Conservation (phyloP, 345 rosid species). For the Salix exigua region DNA sequence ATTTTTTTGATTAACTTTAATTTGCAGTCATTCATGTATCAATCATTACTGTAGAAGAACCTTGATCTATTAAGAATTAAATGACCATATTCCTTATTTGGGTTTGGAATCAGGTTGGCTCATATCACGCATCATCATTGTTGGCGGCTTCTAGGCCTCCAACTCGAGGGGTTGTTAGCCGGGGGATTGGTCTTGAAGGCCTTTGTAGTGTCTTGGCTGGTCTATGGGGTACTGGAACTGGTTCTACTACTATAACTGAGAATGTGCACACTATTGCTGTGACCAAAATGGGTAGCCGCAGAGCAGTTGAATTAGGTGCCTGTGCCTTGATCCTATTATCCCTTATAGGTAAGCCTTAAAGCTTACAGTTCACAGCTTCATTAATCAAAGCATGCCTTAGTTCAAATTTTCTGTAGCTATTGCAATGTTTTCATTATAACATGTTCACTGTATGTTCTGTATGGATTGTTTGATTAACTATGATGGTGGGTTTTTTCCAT, state of each 20-base stretch:
- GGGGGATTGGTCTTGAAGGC: conserved; percentile 97
- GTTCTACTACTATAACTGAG: conserved; percentile 89
- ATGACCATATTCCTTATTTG: conserved; percentile 6
- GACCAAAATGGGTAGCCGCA: conserved; percentile 98
- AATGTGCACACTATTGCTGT: conserved; percentile 98
- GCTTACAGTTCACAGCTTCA: not conserved
- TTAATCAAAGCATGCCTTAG: not conserved
- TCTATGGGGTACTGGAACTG: conserved; percentile 97
- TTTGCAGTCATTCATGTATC: not conserved
- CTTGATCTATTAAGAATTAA: not conserved
- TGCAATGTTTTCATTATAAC: not conserved
- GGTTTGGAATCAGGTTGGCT: conserved; percentile 66
- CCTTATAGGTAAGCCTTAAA: conserved; percentile 62
- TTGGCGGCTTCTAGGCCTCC: conserved; percentile 94
- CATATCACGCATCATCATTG: conserved; percentile 87
- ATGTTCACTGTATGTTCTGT: not conserved
- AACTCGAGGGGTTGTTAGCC: conserved; percentile 80
- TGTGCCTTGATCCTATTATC: conserved; percentile 68
- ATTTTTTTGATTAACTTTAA: not conserved
- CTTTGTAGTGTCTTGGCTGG: conserved; percentile 87
- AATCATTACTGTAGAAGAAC: not conserved
- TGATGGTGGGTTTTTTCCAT: not conserved
- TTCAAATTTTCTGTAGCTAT: not conserved
- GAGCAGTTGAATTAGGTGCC: conserved; percentile 86
- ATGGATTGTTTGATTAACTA: not conserved